Conservation (phyloP, 164 flowering plant genomes). For the Chimonanthus praecox region DNA sequence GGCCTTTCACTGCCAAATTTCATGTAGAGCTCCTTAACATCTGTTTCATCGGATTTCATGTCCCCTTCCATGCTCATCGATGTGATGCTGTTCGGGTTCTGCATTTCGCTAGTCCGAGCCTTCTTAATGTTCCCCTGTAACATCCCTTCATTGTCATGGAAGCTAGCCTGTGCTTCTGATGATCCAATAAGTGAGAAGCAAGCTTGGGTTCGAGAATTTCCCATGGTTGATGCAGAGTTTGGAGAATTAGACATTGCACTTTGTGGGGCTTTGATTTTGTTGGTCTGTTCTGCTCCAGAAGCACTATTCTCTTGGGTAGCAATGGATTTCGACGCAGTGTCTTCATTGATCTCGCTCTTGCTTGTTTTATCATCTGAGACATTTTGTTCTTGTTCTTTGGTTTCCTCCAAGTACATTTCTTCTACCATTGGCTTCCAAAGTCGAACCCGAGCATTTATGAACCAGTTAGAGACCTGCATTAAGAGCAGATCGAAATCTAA, state of each 20-base stretch:
- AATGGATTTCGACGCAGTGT: slow-evolving; percentile 34
- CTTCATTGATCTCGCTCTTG: slow-evolving; percentile 47
- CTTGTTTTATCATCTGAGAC: slow-evolving; percentile 43
- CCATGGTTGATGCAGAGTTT: slow-evolving; percentile 25
- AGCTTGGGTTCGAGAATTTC: slow-evolving; percentile 26
- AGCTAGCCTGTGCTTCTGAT: slow-evolving; percentile 25
- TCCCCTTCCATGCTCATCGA: slow-evolving; percentile 34
- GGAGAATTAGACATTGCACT: slow-evolving; percentile 20
- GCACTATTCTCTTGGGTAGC: slow-evolving; percentile 34
- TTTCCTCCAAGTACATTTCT: slow-evolving; percentile 92
- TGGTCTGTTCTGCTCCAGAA: slow-evolving; percentile 20
- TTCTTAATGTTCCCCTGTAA: slow-evolving; percentile 61
- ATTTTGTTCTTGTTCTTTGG: slow-evolving; percentile 63
- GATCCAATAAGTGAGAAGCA: slow-evolving; percentile 59
- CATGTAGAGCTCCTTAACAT: slow-evolving; percentile 30
- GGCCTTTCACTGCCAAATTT: slow-evolving; percentile 54
- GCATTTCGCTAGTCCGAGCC: slow-evolving; percentile 38
- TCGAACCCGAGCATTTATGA: slow-evolving; percentile 95
- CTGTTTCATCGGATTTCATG: slow-evolving; percentile 29
- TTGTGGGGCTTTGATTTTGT: slow-evolving; percentile 15
- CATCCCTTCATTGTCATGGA: slow-evolving; percentile 35
- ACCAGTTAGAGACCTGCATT: slow-evolving; percentile 91
- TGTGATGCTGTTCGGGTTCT: slow-evolving; percentile 29
- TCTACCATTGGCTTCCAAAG: slow-evolving; percentile 99
- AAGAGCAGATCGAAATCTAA: not conserved